Percentiles rank a stretch among this genome's conserved stretches.
These are phyloP conservation scores for Carallia brachiata DNA, from an alignment of 345 rosid species.

Conservation along the genomic window DNA sequence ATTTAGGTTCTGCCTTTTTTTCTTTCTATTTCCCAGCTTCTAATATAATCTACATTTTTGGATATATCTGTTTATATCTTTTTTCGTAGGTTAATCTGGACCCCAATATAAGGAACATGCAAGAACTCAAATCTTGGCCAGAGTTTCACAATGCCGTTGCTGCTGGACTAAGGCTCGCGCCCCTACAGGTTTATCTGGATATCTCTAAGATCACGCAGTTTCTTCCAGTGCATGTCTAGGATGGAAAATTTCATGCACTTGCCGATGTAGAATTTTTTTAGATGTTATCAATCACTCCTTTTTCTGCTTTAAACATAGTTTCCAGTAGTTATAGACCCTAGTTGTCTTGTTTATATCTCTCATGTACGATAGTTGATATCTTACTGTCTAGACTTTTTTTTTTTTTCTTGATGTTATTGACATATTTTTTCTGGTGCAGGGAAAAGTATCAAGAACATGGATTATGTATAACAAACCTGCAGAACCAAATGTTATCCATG, in stretches of 20 bases:
- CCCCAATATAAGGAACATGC: slow-evolving; percentile 80
- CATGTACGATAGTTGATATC: background rate
- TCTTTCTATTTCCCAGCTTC: background rate
- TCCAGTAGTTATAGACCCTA: no score
- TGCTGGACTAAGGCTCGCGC: slow-evolving; percentile 89
- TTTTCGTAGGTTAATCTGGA: slow-evolving; percentile 79
- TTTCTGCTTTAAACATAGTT: no score
- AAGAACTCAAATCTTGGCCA: slow-evolving; percentile 97
- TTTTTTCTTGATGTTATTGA: slow-evolving; percentile 6
- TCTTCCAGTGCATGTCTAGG: no score
- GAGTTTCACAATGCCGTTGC: slow-evolving; percentile 99
- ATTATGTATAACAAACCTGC: slow-evolving; percentile 82
- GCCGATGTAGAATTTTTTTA: no score
- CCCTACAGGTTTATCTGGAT: slow-evolving; percentile 68
- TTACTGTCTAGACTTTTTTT: background rate
- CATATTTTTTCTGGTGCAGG: slow-evolving; percentile 47
- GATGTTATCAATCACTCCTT: background rate
- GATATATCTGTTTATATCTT: slow-evolving; percentile 15
- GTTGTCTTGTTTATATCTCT: background rate
- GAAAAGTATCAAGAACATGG: slow-evolving; percentile 97
- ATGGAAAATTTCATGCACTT: no score
- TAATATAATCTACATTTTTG: background rate
- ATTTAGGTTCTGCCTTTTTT: slow-evolving; percentile 2
- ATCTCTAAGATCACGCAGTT: slow-evolving; percentile 11
- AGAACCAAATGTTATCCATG: slow-evolving; percentile 81